Evolutionary conservation across 2,329 filamentous ascomycete species (phyloP).

Genomic region (Claviceps purpurea): DNA sequence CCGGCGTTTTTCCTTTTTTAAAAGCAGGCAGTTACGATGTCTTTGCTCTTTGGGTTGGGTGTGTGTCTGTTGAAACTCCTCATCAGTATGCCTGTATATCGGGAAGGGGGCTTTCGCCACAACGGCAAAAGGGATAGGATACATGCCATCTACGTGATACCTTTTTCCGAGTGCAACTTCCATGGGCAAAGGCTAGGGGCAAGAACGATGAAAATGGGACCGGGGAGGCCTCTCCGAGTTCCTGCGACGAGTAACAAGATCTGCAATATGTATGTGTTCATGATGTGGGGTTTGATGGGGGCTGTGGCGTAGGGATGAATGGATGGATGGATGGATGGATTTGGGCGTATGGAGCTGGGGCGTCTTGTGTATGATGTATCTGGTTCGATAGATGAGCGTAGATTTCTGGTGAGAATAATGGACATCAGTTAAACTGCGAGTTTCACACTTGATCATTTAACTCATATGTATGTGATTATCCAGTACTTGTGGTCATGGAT

Average conservation of each 20-base stretch:
- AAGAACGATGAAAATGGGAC: background rate
- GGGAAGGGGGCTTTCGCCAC: no score
- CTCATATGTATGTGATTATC: no score
- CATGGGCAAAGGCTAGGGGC: background rate
- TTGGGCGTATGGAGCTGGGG: background rate
- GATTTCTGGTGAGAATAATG: no score
- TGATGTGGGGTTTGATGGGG: background rate
- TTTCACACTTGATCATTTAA: no score
- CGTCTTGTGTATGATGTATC: background rate
- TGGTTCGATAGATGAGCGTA: background rate
- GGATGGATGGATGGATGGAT: background rate
- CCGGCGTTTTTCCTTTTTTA: background rate
- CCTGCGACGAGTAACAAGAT: background rate
- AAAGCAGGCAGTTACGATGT: background rate
- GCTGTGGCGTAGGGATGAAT: background rate
- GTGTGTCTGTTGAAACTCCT: background rate
- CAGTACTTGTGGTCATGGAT: no score
- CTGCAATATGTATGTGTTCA: background rate
- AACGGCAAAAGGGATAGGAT: no score
- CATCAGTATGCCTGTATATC: no score
- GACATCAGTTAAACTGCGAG: no score
- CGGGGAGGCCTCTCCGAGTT: background rate
- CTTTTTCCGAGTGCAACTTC: no score
- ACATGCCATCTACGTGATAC: no score
- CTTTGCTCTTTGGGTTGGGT: background rate